Conservation (phyloP, 2,329 filamentous ascomycete genomes). For the Epichloe amarillans region DNA sequence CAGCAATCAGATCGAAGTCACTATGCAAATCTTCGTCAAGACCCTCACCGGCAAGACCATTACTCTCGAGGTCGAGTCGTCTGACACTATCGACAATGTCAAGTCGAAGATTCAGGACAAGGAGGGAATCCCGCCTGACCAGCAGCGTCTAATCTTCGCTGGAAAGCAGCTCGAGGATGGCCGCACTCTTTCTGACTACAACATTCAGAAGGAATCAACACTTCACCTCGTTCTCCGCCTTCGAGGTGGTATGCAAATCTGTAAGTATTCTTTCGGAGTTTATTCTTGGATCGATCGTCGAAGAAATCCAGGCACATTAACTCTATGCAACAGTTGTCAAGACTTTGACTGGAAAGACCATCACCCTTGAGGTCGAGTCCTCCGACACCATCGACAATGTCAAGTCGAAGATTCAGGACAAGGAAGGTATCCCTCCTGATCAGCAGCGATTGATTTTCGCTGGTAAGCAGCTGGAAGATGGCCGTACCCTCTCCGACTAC, state of each 20-base stretch:
- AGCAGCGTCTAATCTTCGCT: slow-evolving; percentile 91
- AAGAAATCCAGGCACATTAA: not conserved
- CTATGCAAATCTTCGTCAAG: slow-evolving; percentile 12
- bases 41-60: slow-evolving; percentile 54
- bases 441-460: slow-evolving; percentile 94
- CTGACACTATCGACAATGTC: slow-evolving; percentile 92
- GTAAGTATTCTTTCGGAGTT: slow-evolving; percentile 24
- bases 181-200: slow-evolving; percentile 41
- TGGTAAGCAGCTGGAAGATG: slow-evolving; percentile 90
- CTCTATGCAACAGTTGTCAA: slow-evolving; percentile 45
- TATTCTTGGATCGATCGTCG: too few relatives aligned
- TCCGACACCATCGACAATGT: slow-evolving; percentile 93
- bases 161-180: slow-evolving; percentile 96
- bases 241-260: slow-evolving; percentile 53
- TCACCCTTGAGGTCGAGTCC: slow-evolving; percentile 80
- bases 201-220: slow-evolving; percentile 52
- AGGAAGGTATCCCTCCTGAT: slow-evolving; percentile 95
- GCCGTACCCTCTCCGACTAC: slow-evolving; percentile 80
- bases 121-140: slow-evolving; percentile 93
- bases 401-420: slow-evolving; percentile 94
- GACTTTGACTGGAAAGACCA: slow-evolving; percentile 86
- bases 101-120: slow-evolving; percentile 98
- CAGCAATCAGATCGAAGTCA: slow-evolving; percentile 5
- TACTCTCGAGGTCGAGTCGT: slow-evolving; percentile 62
- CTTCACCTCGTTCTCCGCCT: slow-evolving; percentile 66